A percentile compares a stretch with the other conserved stretches of the same genome.
Conservation (phyloP, 1,139 yeast genomes). For the Kluyveromyces sp. region DNA sequence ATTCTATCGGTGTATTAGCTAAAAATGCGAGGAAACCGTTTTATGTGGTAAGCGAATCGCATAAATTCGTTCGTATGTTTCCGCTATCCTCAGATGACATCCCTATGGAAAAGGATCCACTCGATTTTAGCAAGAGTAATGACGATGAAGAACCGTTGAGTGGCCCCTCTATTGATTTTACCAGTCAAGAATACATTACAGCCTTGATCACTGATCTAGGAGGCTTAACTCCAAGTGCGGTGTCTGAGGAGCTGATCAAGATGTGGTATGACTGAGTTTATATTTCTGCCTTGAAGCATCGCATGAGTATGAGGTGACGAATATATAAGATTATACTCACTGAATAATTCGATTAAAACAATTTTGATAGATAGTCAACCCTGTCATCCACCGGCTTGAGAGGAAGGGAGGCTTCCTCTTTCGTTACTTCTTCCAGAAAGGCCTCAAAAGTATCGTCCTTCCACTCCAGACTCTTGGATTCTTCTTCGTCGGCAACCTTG, state of each 20-base stretch:
- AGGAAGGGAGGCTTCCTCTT: constrained; percentile 20
- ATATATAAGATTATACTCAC: constrained; percentile 5
- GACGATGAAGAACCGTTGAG: constrained; percentile 32
- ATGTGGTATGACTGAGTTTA: constrained; percentile 86
- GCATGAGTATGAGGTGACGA: constrained; percentile 1
- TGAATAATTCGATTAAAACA: constrained; percentile 6
- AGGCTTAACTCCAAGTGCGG: constrained; percentile 94
- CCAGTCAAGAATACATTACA: constrained; percentile 92
- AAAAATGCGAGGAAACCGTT: constrained; percentile 86
- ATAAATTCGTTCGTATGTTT: constrained; percentile 91
- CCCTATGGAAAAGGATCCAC: constrained; percentile 48
- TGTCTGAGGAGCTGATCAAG: constrained; percentile 92
- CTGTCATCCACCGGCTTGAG: constrained; percentile 20
- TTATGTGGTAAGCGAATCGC: constrained; percentile 91
- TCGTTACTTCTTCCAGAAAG: constrained; percentile 24
- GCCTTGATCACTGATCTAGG: constrained; percentile 96
- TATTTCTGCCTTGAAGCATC: too few relatives aligned
- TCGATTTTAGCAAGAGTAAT: constrained; percentile 36
- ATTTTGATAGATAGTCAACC: constrained; percentile 21
- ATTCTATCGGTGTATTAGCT: constrained; percentile 91
- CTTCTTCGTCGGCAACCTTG: constrained; percentile 72
- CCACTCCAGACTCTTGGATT: constrained; percentile 35
- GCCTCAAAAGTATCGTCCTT: constrained; percentile 25
- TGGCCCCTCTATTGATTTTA: constrained; percentile 71
- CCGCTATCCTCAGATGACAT: constrained; percentile 92